A percentile compares a stretch with the other conserved stretches of the same genome.
Conservation (phyloP, 495 filamentous ascomycete species). For the Lichenothelia convexa region DNA sequence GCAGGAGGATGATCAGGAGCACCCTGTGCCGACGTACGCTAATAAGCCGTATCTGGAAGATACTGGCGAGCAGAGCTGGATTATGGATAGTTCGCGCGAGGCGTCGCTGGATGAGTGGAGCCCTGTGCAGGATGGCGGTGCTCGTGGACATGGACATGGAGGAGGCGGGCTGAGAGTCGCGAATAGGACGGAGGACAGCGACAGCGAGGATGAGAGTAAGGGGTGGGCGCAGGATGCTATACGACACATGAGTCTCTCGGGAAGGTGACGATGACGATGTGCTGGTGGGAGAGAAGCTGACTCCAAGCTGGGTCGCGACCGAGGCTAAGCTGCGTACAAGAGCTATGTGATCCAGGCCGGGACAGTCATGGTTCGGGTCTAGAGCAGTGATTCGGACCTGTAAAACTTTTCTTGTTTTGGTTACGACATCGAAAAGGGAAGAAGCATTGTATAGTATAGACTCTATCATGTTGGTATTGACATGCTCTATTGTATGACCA, state of each 20-base stretch:
- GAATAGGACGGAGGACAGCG: conserved; percentile 9
- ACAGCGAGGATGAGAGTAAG: too few relatives aligned
- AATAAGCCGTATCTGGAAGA: too few relatives aligned
- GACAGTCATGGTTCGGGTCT: too few relatives aligned
- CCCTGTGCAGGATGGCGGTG: neutral
- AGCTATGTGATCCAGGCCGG: too few relatives aligned
- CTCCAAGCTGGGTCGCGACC: neutral
- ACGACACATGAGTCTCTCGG: conserved; percentile 18
- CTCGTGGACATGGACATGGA: conserved; percentile 1
- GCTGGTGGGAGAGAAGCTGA: neutral
- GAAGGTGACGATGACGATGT: neutral
- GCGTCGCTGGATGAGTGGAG: neutral
- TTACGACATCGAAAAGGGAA: too few relatives aligned
- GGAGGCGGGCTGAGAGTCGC: conserved; percentile 19
- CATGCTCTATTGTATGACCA: too few relatives aligned
- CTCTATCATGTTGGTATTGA: too few relatives aligned
- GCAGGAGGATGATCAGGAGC: neutral
- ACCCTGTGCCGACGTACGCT: neutral
- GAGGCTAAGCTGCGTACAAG: neutral
- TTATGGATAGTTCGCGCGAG: too few relatives aligned
- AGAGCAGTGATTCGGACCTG: too few relatives aligned
- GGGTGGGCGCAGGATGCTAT: conserved; percentile 21
- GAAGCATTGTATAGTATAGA: too few relatives aligned
- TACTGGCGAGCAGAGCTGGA: too few relatives aligned
- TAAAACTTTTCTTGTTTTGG: too few relatives aligned